Evolutionary conservation across 129 eudicot species (phyloP).

Genomic region (Deinandra increscens): DNA sequence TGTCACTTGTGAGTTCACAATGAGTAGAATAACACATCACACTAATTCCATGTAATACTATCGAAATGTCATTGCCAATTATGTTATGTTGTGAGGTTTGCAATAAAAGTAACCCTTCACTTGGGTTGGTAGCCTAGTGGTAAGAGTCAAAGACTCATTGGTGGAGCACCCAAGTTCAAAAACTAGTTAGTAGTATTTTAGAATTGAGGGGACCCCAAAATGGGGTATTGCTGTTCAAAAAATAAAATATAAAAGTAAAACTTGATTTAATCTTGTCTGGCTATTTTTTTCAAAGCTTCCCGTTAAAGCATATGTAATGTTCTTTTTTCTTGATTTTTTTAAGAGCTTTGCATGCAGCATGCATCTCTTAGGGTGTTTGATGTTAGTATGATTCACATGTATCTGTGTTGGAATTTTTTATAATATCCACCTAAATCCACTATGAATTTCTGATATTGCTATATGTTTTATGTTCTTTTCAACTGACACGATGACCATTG

Average conservation of each 20-base stretch:
- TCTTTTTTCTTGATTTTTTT: background rate
- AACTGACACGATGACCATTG: constrained; percentile 26
- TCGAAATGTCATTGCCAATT: constrained; percentile 7
- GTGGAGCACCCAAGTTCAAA: no score
- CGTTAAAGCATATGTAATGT: background rate
- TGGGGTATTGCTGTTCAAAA: no score
- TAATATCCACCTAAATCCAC: constrained; percentile 14
- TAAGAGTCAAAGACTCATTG: no score
- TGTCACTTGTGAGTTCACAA: background rate
- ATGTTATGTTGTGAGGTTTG: constrained; percentile 6
- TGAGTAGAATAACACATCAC: constrained; percentile 6
- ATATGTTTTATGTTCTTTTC: constrained; percentile 6
- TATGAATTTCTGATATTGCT: constrained; percentile 21
- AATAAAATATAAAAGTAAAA: no score
- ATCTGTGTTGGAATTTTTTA: background rate
- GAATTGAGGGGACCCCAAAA: no score
- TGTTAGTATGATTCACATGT: background rate
- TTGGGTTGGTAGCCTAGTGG: no score
- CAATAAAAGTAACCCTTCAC: constrained; percentile 3
- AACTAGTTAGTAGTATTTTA: no score
- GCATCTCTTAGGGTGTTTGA: constrained; percentile 12
- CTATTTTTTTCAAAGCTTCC: background rate
- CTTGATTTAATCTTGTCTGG: background rate
- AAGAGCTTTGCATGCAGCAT: constrained; percentile 20
- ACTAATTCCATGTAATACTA: background rate